Conservation (phyloP, 2,329 filamentous ascomycete genomes). For the Shiraia sp. region DNA sequence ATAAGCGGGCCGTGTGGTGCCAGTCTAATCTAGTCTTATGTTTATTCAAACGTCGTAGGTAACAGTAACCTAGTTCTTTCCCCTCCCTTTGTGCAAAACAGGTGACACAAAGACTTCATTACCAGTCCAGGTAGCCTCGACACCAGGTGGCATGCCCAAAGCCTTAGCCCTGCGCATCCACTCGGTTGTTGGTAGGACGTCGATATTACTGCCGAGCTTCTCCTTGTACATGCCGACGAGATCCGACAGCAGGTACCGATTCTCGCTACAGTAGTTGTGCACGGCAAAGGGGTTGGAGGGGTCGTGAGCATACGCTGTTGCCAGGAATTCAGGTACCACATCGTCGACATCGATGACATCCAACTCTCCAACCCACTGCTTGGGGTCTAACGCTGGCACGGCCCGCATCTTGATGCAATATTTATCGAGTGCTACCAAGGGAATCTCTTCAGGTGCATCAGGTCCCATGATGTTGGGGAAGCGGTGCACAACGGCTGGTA, state of each 20-base stretch:
- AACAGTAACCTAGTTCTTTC: too few relatives aligned
- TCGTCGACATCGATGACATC: constrained; percentile 14
- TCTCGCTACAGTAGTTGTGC: constrained; percentile 16
- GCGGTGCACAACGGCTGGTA: constrained; percentile 12
- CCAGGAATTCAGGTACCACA: constrained; percentile 14
- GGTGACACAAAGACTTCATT: constrained; percentile 17
- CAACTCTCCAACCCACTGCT: constrained; percentile 12
- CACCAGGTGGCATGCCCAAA: constrained; percentile 13
- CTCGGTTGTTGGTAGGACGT: constrained; percentile 13
- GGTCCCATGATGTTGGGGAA: constrained; percentile 15
- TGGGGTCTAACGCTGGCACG: constrained; percentile 14
- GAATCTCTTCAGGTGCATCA: constrained; percentile 9
- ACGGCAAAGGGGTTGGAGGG: constrained; percentile 8
- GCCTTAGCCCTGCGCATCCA: constrained; percentile 15
- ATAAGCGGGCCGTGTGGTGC: too few relatives aligned
- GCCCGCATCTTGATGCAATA: constrained; percentile 12
- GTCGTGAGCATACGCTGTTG: constrained; percentile 13
- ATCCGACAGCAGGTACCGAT: constrained; percentile 8
- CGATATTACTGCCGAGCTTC: constrained; percentile 11
- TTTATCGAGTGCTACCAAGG: constrained; percentile 9
- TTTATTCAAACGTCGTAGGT: too few relatives aligned
- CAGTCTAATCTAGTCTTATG: too few relatives aligned
- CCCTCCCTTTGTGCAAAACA: constrained; percentile 12
- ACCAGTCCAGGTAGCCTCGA: constrained; percentile 12
- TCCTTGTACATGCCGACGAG: constrained; percentile 15